Base-by-base conservation (phyloP, 306 rosid species). In the Vigna mungo region DNA sequence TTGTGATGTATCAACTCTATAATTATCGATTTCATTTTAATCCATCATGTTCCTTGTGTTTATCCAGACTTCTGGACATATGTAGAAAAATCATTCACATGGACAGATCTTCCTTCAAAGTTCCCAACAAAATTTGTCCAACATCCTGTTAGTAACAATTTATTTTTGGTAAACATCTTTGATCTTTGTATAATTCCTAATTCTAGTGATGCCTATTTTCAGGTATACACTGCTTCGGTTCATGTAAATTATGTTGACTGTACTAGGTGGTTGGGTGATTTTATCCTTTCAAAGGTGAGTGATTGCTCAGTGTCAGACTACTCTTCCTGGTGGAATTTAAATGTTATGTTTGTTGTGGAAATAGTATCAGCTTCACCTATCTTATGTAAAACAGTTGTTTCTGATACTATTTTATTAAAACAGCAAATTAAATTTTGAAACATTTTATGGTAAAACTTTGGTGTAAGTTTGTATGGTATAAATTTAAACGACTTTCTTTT, bases 231-330 rank as follows among this genome's bases (percentile, higher is more conserved):
- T 76, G 96, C 94, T 41, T 82, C 94, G 2, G 88, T 95, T 66
- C 99, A 95, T 88, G 72, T 93, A 15, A 95, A 95, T 82, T 95
- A 95, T 36, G 99, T 95, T 46, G 99, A 95, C 93, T 95, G 99
- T 79, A 95, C 77, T 86, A 90, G 99, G 81, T 95, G 99, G 99
- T 92, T 95, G 17, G 99, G 99, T 51, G 99, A 95, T 80, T 92
- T 90, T 80, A 81, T 95, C 54, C 97, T 95, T 68, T 95, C 99
- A 55, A 95, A 95, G 97, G 99, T 95, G 84, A 90, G 83, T 58
- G 27, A 11, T 72, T 63, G 23, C 77, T 67, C 83, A 41, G 61
- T 17, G 59, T 75, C 64, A 49, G 18, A 34, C 59, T 65, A 72
- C 67, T 48, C 67, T 48, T 36, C 43, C 34, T 11, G 30, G 36